Evolutionary conservation across 2,329 filamentous ascomycete genomes (phyloP).

Genomic region (Penicillium sp.): DNA sequence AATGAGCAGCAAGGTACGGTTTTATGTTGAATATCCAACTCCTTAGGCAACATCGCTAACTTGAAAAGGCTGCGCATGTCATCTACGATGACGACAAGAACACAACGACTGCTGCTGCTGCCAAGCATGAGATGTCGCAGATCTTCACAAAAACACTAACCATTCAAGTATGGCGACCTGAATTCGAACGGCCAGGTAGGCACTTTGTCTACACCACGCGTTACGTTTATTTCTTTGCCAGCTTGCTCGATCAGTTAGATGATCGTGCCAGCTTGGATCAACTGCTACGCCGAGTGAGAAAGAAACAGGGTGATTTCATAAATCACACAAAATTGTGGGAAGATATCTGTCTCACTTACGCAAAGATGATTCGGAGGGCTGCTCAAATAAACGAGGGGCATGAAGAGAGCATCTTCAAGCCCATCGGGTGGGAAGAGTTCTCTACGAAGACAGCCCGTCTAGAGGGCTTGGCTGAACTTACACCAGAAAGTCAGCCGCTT

Average conservation of each 20-base stretch:
- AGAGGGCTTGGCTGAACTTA: constrained; percentile 58
- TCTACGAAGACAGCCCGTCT: constrained; percentile 59
- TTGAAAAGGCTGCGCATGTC: constrained; percentile 56
- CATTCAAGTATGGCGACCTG: constrained; percentile 92
- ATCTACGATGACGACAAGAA: constrained; percentile 59
- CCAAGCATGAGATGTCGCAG: constrained; percentile 78
- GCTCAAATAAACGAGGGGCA: constrained; percentile 61
- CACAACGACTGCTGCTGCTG: constrained; percentile 57
- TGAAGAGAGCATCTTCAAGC: constrained; percentile 66
- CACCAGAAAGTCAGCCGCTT: constrained; percentile 47
- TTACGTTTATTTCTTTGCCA: constrained; percentile 80
- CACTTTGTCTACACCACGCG: constrained; percentile 91
- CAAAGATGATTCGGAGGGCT: constrained; percentile 58
- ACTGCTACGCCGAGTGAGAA: constrained; percentile 75
- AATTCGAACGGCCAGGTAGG: constrained; percentile 77
- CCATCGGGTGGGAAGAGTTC: constrained; percentile 66
- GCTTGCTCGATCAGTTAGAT: constrained; percentile 70
- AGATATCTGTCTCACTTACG: constrained; percentile 59
- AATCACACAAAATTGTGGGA: constrained; percentile 65
- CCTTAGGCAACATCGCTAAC: constrained; percentile 34
- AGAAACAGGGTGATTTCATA: constrained; percentile 74
- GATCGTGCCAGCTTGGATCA: constrained; percentile 77
- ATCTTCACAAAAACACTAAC: constrained; percentile 95
- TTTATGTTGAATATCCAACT: background rate
- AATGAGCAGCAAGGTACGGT: constrained; percentile 72